phyloP scores from a whole-genome alignment of 2,329 filamentous ascomycete species.

The Penicillium freii region DNA sequence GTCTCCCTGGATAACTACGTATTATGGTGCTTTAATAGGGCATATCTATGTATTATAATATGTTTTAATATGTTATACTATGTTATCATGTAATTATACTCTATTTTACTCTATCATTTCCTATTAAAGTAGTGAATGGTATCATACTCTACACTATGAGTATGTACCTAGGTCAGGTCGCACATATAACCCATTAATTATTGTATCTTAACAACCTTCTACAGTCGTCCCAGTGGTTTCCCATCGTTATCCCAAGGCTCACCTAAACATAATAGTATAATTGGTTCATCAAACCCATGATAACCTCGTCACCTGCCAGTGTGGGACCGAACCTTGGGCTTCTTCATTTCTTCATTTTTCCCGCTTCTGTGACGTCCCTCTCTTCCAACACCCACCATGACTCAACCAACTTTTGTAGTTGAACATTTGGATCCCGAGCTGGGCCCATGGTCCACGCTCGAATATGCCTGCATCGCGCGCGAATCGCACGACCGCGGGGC shows the following conservation, averaged over 20 bases:
- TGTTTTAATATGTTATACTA: not conserved
- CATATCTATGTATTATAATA: not conserved
- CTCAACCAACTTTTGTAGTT: constrained; percentile 70
- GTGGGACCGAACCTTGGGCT: constrained; percentile 9
- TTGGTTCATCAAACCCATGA: not conserved
- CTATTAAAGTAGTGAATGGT: no score
- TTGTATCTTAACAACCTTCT: not conserved
- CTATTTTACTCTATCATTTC: not conserved
- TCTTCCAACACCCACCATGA: not conserved
- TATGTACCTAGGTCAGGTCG: not conserved
- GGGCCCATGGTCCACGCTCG: constrained; percentile 88
- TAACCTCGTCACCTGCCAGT: not conserved
- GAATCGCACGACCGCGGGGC: constrained; percentile 69
- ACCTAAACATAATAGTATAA: not conserved
- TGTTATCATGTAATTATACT: not conserved
- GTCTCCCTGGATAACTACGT: not conserved
- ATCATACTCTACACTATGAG: no score
- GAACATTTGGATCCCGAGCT: constrained; percentile 96
- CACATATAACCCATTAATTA: not conserved
- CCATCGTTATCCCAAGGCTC: not conserved
- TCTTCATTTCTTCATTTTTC: not conserved
- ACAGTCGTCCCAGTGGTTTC: not conserved
- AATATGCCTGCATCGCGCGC: constrained; percentile 82
- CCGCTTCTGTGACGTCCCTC: constrained; percentile 1
- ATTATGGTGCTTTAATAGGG: not conserved